Base-by-base conservation (phyloP, 495 filamentous ascomycete species). In the Podospora didyma region DNA sequence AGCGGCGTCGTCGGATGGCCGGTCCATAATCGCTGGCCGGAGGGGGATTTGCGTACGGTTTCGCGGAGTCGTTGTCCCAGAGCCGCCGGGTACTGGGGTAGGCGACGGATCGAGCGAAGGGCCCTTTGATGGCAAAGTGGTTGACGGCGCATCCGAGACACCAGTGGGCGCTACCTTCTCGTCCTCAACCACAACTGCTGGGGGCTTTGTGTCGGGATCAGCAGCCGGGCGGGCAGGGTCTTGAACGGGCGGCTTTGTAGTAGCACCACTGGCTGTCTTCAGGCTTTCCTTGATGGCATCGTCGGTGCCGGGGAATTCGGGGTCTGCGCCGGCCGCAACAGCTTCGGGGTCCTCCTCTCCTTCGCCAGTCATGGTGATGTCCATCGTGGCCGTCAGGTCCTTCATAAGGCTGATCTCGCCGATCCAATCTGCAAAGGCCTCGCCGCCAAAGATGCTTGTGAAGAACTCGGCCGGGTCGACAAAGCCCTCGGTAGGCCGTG, bases 391-490 rank as follows among this genome's bases (percentile, higher is more conserved):
- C 3, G 89, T 92, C 37, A 95, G 76, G 62, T 94, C 91, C 71
- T 92, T 94, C 87, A 96, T 93, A 50, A 96, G 80, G 46, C 87
- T 91, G 58, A 96, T 92, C 74, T 96, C 90, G 52, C 91, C 90
- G 63, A 94, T 95, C 67, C 91, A 83, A 71, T 94, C 93, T 22
- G 86, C 80, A 66, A 99, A 99, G 4, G 95, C 94, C 56, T 96
- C 93, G 35, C 94, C 94, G 59, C 94, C 94, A 64, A 99, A 99
- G 57, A 99, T 97, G 81, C 91, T 96, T 61, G 89, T 86, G 72
- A 99, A 97, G 84, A 99, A 99, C 75, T 99, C 95, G 44, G 91
- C 83, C 0, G 94, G 95, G 63, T 99, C 94, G 78, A 90, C 89
- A 72, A 99, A 99, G 58, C 94, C 94, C 62, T 88, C 86, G 62